Base-by-base conservation (phyloP, 129 eudicot genomes). In the Escallonia herrerae region DNA sequence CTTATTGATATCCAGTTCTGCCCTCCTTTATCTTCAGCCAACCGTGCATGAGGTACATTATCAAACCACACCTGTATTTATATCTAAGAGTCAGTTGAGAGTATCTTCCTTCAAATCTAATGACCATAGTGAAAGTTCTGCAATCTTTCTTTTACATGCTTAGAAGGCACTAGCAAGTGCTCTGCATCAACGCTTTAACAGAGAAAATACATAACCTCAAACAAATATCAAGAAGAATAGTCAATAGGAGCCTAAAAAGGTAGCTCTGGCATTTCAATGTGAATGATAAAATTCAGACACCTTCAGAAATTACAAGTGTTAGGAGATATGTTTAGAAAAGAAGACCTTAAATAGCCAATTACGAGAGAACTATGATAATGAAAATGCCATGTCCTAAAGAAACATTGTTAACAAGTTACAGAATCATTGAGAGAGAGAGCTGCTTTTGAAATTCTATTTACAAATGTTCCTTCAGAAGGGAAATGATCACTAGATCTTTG, bases 21-120 rank as follows among this genome's bases (percentile, higher is more conserved):
- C n/a, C 88, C 95, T 63, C 86, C 88, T 76, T 90, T 86, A 73
- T 81, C 91, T 79, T 79, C 86, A 62, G 70, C 87, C 60, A 86
- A 68, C 72, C 79, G 87, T 55, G 89, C 72, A 63, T 84, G 84
- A 42, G 91, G 95, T 47, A 90, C 85, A 86, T 90, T 90, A 74
- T 67, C 76, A 67, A 65, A 86, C 97, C 97, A 90, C 62, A 90
- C 90, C 97, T 90, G 79, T 56, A 72, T 38, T 60, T 51, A 15
- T 54, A 63, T 66, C 43, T 53, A 6, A 6, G 43, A 15, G 13
- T 72, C 52, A 66, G 44, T 13, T 15, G 52, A 67, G 14, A 38
- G 41, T 13, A 44, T 62, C 60, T 51, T 49, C 8, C 22, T 60
- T 44, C n/a, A 43, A 37, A 15, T 60, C 57, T 13, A 49, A 4